Conservation (phyloP, 371 early-diverging fungal genomes). For the Caulochytrium protostelioides region DNA sequence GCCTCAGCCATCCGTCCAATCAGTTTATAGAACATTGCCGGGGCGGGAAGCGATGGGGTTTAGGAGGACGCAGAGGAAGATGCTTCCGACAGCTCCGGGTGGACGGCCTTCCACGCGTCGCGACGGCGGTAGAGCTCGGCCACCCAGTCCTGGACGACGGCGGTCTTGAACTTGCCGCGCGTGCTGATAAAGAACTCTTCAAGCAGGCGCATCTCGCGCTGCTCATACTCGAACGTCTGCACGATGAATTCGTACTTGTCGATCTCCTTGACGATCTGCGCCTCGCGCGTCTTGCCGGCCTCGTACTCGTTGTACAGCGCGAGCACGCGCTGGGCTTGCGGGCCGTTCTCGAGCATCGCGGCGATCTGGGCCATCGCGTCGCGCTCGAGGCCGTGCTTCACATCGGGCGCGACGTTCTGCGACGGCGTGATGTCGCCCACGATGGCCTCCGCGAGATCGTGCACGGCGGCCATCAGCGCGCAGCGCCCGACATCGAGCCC, state of each 20-base stretch:
- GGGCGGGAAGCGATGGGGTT: too few relatives aligned
- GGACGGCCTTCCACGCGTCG: too few relatives aligned
- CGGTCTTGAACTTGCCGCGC: slow-evolving; percentile 50
- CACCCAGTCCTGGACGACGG: slow-evolving; percentile 58
- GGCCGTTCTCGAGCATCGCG: slow-evolving; percentile 30
- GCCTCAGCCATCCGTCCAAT: too few relatives aligned
- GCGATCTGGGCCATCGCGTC: slow-evolving; percentile 47
- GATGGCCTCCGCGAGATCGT: slow-evolving; percentile 73
- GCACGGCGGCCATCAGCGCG: slow-evolving; percentile 73
- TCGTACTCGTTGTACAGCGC: slow-evolving; percentile 76
- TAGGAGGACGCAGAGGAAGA: too few relatives aligned
- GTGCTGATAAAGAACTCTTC: slow-evolving; percentile 65
- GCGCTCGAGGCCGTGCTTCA: slow-evolving; percentile 49
- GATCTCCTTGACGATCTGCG: slow-evolving; percentile 63
- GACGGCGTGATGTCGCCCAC: slow-evolving; percentile 85
- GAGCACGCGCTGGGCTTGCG: slow-evolving; percentile 42
- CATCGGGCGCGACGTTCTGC: slow-evolving; percentile 50
- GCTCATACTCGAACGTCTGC: slow-evolving; percentile 77
- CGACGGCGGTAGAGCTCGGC: slow-evolving; percentile 48
- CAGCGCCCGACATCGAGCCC: slow-evolving; percentile 18
- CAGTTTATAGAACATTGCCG: too few relatives aligned
- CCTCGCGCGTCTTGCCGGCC: slow-evolving; percentile 47
- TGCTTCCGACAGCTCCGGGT: too few relatives aligned
- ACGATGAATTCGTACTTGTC: slow-evolving; percentile 67
- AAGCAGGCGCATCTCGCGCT: slow-evolving; percentile 33